These are phyloP conservation scores for Paraconiothyrium brasiliense DNA, from an alignment of 2,329 filamentous ascomycete species.

Conservation along the genomic window DNA sequence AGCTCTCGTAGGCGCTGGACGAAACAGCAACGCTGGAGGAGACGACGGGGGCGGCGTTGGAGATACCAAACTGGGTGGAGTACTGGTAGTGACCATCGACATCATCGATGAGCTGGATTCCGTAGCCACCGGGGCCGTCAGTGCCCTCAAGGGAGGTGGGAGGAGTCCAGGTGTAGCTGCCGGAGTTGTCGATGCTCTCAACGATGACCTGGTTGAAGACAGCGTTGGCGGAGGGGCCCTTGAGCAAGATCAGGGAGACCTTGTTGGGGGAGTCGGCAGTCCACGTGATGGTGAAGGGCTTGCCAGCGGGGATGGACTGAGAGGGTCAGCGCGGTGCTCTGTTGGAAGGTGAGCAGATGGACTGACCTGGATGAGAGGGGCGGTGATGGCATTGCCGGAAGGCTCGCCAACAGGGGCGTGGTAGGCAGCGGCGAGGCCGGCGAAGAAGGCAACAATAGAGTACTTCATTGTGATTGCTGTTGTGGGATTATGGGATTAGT, in stretches of 20 bases:
- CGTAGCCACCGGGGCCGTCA: slow-evolving; percentile 63
- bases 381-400: slow-evolving; percentile 64
- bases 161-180: slow-evolving; percentile 65
- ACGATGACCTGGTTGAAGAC: slow-evolving; percentile 59
- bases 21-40: slow-evolving; percentile 15
- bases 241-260: slow-evolving; percentile 68
- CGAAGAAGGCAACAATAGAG: slow-evolving; percentile 60
- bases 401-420: slow-evolving; percentile 43
- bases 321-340: slow-evolving; percentile 18
- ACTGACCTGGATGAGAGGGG: slow-evolving; percentile 59
- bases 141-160: slow-evolving; percentile 55
- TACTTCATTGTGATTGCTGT: slow-evolving; percentile 42
- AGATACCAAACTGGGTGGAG: slow-evolving; percentile 70
- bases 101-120: slow-evolving; percentile 69
- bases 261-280: slow-evolving; percentile 57
- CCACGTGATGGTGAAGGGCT: slow-evolving; percentile 69
- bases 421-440: slow-evolving; percentile 58
- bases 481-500: slow-evolving; percentile 40
- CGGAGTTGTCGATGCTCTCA: slow-evolving; percentile 65
- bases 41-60: slow-evolving; percentile 32
- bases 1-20: neutral
- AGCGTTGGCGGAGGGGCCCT: slow-evolving; percentile 66
- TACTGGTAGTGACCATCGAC: slow-evolving; percentile 67
- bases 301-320: slow-evolving; percentile 63
- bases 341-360: neutral